A percentile compares a stretch with the other conserved stretches of the same genome.
phyloP scores from a whole-genome alignment of 140 eudicot genomes.

The Senecio squalidus region DNA sequence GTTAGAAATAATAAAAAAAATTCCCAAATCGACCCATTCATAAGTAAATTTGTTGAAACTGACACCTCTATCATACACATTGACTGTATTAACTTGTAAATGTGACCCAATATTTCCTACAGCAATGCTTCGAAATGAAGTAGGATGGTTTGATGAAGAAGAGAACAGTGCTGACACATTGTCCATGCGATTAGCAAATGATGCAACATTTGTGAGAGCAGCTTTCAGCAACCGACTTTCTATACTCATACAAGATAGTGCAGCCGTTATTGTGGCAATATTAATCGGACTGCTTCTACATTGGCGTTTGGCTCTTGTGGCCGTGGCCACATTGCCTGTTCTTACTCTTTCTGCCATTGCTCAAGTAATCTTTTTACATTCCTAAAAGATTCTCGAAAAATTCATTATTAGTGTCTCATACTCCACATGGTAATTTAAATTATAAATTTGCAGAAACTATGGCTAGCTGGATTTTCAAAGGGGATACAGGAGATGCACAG shows the following conservation, averaged over 20 bases:
- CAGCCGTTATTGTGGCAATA: slow-evolving; percentile 76
- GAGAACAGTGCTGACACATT: slow-evolving; percentile 88
- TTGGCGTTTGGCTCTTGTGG: slow-evolving; percentile 94
- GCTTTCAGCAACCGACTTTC: slow-evolving; percentile 93
- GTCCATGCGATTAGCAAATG: slow-evolving; percentile 96
- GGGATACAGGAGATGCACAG: slow-evolving; percentile 99
- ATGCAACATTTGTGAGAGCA: slow-evolving; percentile 98
- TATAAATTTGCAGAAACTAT: slow-evolving; percentile 70
- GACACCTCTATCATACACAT: neutral
- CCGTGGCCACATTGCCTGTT: slow-evolving; percentile 78
- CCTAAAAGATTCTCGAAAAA: neutral
- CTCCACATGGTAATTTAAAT: neutral
- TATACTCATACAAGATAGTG: slow-evolving; percentile 83
- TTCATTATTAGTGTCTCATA: neutral
- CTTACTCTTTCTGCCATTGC: slow-evolving; percentile 93
- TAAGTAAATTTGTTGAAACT: neutral
- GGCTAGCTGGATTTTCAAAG: slow-evolving; percentile 97
- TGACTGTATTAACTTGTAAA: no score
- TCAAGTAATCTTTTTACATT: slow-evolving; percentile 43
- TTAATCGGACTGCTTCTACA: slow-evolving; percentile 75
- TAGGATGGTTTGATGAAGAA: slow-evolving; percentile 99
- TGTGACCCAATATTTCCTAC: slow-evolving; percentile 9
- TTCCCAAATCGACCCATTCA: no score
- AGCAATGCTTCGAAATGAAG: slow-evolving; percentile 99
- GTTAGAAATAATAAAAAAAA: no score